phyloP scores from a whole-genome alignment of 352 stramenopile genomes.

The Phytopythium ostracodes region DNA sequence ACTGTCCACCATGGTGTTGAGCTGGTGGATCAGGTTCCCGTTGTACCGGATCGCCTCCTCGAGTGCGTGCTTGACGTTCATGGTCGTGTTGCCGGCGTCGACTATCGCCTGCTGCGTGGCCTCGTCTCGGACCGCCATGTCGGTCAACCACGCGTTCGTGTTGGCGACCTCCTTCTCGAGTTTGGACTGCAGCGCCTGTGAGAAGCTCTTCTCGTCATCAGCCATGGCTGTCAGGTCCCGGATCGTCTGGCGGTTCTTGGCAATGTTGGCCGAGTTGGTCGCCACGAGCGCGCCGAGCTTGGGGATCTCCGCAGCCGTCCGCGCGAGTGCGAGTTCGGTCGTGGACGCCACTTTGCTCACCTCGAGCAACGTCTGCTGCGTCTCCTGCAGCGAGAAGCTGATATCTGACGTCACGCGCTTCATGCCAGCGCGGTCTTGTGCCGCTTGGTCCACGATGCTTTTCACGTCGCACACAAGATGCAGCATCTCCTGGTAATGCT shows the following conservation, averaged over 20 bases:
- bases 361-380: slow-evolving; percentile 42
- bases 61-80: slow-evolving; percentile 25
- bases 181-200: slow-evolving; percentile 15
- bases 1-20: slow-evolving; percentile 61
- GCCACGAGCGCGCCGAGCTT: slow-evolving; percentile 41
- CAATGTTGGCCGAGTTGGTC: slow-evolving; percentile 35
- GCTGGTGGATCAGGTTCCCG: slow-evolving; percentile 58
- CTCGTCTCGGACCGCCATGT: slow-evolving; percentile 23
- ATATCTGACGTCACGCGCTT: slow-evolving; percentile 31
- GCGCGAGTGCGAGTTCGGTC: slow-evolving; percentile 35
- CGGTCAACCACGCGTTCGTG: slow-evolving; percentile 20
- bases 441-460: slow-evolving; percentile 22
- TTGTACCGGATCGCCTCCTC: slow-evolving; percentile 45
- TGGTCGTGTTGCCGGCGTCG: slow-evolving; percentile 16
- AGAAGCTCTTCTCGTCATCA: slow-evolving; percentile 25
- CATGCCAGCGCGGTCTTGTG: slow-evolving; percentile 33
- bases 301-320: slow-evolving; percentile 40
- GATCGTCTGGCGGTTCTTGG: slow-evolving; percentile 38
- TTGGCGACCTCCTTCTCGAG: slow-evolving; percentile 29
- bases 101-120: slow-evolving; percentile 26
- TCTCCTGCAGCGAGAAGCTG: slow-evolving; percentile 38
- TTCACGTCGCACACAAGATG: slow-evolving; percentile 22
- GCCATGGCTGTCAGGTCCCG: slow-evolving; percentile 27
- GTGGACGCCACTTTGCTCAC: slow-evolving; percentile 36
- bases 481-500: slow-evolving; percentile 43